Evolutionary conservation across 2,329 filamentous ascomycete species (phyloP), one percentile per base, ranked within the genome.

Genomic region (Alternaria brassicae): DNA sequence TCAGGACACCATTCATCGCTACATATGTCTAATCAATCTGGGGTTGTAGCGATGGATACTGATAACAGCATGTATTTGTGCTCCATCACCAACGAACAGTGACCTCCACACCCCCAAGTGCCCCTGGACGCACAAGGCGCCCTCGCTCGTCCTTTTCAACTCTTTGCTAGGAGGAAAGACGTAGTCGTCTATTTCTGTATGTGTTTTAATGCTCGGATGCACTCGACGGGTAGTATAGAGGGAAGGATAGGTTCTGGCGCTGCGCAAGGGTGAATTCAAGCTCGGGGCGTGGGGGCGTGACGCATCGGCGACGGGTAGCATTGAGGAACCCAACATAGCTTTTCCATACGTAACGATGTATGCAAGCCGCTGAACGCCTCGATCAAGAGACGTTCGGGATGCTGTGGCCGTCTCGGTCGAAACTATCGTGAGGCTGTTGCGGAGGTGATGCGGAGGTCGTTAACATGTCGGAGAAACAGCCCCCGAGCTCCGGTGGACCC

Each of bases 391-490:
- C 9, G 5, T 27, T 32, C 5, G 15, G 12, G 1, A 19, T 19
- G 30, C 12, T 28, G 8, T 34, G 19, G 23, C 36, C 28, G 23
- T 52, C 44, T 8, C 13, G 8, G 10, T 41, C n/a, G 30, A 39
- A n/a, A 10, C 9, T 21, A 23, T 42, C 13, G 19, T 42, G 44
- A 51, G 44, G 28, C 34, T 27, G 39, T 5, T 36, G 45, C 52
- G 57, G 58, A 61, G 54, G 49, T 52, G 39, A 27, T 48, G 55
- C 51, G 55, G 59, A 53, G 50, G 55, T 60, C 52, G 62, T 60
- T 40, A 25, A 32, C 21, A 42, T 49, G 49, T 56, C 61, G 57
- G 53, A 51, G 47, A 60, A 60, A 56, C 40, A 13, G 19, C 36
- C 2, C 13, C 53, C 58, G 54, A 36, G 40, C 47, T 48, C 58